A percentile compares a stretch with the other conserved stretches of the same genome.
Evolutionary conservation across 148 eudicot genomes (phyloP).

Genomic region (Rhododendron ferrugineum): DNA sequence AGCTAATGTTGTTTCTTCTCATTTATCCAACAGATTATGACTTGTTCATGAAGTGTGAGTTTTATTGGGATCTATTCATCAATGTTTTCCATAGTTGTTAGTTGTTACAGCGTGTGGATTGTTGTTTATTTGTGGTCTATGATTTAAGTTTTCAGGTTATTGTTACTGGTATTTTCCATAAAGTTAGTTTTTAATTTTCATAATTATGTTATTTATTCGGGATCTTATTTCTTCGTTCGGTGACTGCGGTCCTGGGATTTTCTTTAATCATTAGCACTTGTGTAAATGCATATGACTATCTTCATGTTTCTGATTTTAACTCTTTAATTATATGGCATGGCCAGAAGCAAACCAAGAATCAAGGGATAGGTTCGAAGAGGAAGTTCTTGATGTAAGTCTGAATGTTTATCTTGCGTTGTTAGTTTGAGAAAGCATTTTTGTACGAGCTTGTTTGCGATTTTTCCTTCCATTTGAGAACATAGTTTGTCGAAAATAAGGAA

Average conservation of each 20-base stretch:
- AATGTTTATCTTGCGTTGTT: background rate
- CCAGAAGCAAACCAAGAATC: constrained; percentile 39
- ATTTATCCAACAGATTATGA: background rate
- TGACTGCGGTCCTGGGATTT: background rate
- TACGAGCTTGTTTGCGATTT: background rate
- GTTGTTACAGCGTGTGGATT: background rate
- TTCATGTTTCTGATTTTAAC: constrained; percentile 1
- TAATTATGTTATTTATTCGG: background rate
- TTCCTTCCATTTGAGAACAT: background rate
- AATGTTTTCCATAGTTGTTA: background rate
- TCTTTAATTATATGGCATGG: constrained; percentile 9
- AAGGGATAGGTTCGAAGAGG: constrained; percentile 28
- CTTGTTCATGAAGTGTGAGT: background rate
- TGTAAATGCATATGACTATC: background rate
- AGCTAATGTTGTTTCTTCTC: background rate
- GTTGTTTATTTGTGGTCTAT: background rate
- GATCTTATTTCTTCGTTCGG: background rate
- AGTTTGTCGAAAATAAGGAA: background rate
- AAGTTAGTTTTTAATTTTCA: background rate
- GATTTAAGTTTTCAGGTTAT: background rate
- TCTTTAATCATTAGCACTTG: background rate
- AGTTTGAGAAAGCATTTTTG: background rate
- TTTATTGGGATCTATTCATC: background rate
- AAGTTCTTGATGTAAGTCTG: constrained; percentile 39
- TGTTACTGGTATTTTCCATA: background rate